Evolutionary conservation across 768 basidiomycete genomes (phyloP).

Genomic region (Psilocybe tampanensis): DNA sequence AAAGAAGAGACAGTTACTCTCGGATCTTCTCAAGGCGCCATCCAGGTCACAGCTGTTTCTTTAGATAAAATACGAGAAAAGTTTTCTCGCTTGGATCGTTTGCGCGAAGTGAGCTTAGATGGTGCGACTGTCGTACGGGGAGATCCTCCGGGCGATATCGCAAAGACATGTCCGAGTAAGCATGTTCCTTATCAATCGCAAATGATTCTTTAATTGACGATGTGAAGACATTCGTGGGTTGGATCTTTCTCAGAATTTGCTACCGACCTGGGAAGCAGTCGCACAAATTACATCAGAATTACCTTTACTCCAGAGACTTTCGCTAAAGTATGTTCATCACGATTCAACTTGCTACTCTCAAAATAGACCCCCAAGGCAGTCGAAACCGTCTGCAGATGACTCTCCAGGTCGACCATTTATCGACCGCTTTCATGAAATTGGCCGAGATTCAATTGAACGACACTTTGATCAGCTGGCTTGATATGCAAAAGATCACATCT

Average conservation of each 20-base stretch:
- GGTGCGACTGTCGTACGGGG: conserved; percentile 56
- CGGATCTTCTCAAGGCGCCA: conserved; percentile 81
- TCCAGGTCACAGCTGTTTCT: conserved; percentile 85
- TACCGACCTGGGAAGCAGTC: conserved; percentile 72
- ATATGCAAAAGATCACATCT: conserved; percentile 52
- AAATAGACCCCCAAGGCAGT: conserved; percentile 40
- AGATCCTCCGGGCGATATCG: conserved; percentile 53
- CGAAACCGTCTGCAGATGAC: conserved; percentile 63
- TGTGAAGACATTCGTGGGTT: conserved; percentile 65
- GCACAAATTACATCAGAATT: conserved; percentile 66
- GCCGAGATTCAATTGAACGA: conserved; percentile 74
- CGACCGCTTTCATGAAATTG: conserved; percentile 50
- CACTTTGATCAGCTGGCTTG: conserved; percentile 73
- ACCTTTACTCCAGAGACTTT: conserved; percentile 60
- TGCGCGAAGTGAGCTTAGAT: conserved; percentile 84
- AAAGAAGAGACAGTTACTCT: conserved; percentile 67
- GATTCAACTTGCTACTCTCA: conserved; percentile 15
- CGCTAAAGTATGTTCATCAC: conserved; percentile 69
- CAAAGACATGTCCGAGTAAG: conserved; percentile 70
- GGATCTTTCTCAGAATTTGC: conserved; percentile 77
- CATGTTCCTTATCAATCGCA: conserved; percentile 1
- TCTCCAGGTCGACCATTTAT: conserved; percentile 28
- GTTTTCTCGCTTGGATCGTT: conserved; percentile 61
- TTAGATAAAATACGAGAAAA: conserved; percentile 78
- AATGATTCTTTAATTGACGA: conserved; percentile 7